These are phyloP conservation scores for Solanum virginianum DNA, from an alignment of 257 asterid genomes.

Conservation along the genomic window DNA sequence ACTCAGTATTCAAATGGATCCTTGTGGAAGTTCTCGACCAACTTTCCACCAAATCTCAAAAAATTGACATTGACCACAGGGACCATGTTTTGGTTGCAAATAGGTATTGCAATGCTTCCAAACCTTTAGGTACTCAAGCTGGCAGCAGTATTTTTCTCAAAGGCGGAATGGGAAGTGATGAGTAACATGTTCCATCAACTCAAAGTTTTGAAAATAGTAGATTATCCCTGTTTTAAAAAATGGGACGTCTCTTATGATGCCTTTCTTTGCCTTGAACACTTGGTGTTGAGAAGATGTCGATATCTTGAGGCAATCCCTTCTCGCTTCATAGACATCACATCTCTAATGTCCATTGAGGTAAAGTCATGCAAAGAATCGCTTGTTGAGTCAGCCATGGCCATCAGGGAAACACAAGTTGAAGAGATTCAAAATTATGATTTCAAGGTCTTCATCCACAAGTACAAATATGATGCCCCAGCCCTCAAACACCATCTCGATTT, in stretches of 20 bases:
- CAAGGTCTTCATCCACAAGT: too few relatives aligned
- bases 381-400: too few relatives aligned
- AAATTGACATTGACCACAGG: background rate
- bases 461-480: too few relatives aligned
- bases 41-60: conserved; percentile 2
- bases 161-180: background rate
- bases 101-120: background rate
- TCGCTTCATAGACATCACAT: too few relatives aligned
- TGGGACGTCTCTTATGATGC: background rate
- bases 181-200: background rate
- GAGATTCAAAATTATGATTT: too few relatives aligned
- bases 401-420: too few relatives aligned
- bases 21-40: background rate
- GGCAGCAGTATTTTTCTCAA: background rate
- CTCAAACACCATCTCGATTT: too few relatives aligned
- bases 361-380: too few relatives aligned
- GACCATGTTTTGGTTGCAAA: background rate
- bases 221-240: background rate
- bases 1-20: background rate
- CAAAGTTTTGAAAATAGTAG: background rate
- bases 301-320: background rate
- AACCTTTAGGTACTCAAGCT: conserved; percentile 2
- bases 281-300: background rate
- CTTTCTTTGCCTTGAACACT: background rate
- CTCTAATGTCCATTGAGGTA: too few relatives aligned